phyloP scores from a whole-genome alignment of 495 filamentous ascomycete genomes.

The Daldinia bambusicola region DNA sequence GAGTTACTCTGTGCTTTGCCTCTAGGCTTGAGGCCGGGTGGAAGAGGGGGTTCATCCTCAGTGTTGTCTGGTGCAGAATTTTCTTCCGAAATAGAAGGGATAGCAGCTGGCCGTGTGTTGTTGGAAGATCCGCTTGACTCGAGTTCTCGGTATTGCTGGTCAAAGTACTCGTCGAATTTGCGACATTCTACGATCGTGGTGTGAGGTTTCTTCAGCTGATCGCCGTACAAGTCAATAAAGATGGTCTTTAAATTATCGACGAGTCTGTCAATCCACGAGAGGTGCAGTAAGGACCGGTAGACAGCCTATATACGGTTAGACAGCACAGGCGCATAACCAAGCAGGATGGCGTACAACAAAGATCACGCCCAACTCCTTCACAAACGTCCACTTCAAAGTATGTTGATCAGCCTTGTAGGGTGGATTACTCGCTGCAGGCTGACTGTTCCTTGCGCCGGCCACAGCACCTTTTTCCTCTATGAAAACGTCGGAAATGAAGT shows the following conservation, averaged over 20 bases:
- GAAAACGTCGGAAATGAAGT: slow-evolving; percentile 94
- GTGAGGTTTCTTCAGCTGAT: slow-evolving; percentile 83
- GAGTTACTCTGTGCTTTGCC: slow-evolving; percentile 41
- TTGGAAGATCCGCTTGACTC: slow-evolving; percentile 61
- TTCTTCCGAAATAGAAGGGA: slow-evolving; percentile 57
- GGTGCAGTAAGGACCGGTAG: slow-evolving; percentile 92
- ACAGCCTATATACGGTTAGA: slow-evolving; percentile 73
- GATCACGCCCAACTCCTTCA: slow-evolving; percentile 91
- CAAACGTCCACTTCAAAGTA: slow-evolving; percentile 91
- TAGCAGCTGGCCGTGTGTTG: slow-evolving; percentile 46
- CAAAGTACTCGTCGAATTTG: slow-evolving; percentile 91
- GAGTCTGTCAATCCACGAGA: slow-evolving; percentile 97
- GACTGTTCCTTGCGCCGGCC: slow-evolving; percentile 65
- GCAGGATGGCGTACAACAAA: slow-evolving; percentile 77
- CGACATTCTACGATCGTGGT: slow-evolving; percentile 78
- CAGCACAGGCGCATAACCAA: neutral
- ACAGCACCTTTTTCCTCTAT: slow-evolving; percentile 87
- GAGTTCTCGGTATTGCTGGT: slow-evolving; percentile 87
- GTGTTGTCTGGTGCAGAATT: slow-evolving; percentile 47
- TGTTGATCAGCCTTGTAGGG: slow-evolving; percentile 92
- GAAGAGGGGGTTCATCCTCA: slow-evolving; percentile 58
- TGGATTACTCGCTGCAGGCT: slow-evolving; percentile 68
- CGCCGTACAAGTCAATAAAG: slow-evolving; percentile 87
- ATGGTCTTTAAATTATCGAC: slow-evolving; percentile 92
- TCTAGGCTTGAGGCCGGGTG: slow-evolving; percentile 52